Evolutionary conservation across 345 rosid species (phyloP).

Genomic region (Dipteronia dyeriana): DNA sequence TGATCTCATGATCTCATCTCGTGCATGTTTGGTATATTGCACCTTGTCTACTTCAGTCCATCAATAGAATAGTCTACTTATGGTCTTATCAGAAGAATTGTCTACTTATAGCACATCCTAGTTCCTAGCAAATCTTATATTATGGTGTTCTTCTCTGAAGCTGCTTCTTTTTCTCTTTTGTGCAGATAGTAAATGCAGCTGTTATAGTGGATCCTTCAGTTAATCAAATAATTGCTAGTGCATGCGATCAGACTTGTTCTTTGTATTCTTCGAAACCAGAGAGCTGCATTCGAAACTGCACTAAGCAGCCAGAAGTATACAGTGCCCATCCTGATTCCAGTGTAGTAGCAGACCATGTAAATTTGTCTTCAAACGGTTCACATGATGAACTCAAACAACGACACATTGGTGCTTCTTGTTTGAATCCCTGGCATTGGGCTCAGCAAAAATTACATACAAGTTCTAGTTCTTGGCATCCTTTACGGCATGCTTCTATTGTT

Average conservation of each 20-base stretch:
- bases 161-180: neutral
- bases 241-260: slow-evolving; percentile 56
- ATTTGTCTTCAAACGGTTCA: slow-evolving; percentile 26
- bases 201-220: slow-evolving; percentile 73
- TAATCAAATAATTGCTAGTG: slow-evolving; percentile 57
- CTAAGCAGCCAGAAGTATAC: slow-evolving; percentile 15
- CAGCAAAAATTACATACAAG: slow-evolving; percentile 27
- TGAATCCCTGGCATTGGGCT: slow-evolving; percentile 76
- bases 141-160: neutral
- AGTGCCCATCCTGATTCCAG: slow-evolving; percentile 15
- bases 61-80: neutral
- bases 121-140: neutral
- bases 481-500: slow-evolving; percentile 77
- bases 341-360: slow-evolving; percentile 16
- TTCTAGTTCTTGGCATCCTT: slow-evolving; percentile 61
- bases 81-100: neutral
- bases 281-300: slow-evolving; percentile 20
- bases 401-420: slow-evolving; percentile 50
- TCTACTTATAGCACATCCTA: neutral
- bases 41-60: neutral
- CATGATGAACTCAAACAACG: slow-evolving; percentile 25
- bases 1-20: neutral
- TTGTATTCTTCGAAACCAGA: slow-evolving; percentile 27
- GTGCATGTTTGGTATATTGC: neutral
- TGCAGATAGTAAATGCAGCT: slow-evolving; percentile 81